Percentiles rank a stretch among this genome's conserved stretches.
phyloP scores from a whole-genome alignment of 108 stramenopile species.

The Pseudonitzschia multiseries region DNA sequence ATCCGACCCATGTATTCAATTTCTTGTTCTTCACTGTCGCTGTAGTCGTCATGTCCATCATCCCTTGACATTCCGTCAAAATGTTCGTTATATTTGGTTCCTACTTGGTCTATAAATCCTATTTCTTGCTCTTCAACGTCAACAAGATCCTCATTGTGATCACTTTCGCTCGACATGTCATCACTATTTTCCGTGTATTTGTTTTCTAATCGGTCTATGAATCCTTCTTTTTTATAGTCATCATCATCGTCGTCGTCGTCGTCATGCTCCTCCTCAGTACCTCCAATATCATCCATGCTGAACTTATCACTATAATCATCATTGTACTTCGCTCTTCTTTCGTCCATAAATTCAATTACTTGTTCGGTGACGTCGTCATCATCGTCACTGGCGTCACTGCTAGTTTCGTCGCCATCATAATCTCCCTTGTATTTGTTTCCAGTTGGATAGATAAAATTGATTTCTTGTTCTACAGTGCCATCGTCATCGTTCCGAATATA shows the following conservation, averaged over 20 bases:
- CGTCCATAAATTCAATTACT: not conserved
- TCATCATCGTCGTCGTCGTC: not conserved
- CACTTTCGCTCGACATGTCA: not conserved
- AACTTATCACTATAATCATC: not conserved
- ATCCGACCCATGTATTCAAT: not conserved
- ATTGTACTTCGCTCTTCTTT: not conserved
- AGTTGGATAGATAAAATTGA: not conserved
- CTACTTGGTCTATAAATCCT: not conserved
- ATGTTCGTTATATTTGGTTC: not conserved
- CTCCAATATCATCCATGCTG: too few relatives aligned
- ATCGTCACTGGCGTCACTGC: not conserved
- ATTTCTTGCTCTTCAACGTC: not conserved
- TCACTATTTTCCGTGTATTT: not conserved
- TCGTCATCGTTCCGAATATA: too few relatives aligned
- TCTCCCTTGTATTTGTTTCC: too few relatives aligned
- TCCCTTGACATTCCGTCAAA: not conserved
- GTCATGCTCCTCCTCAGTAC: too few relatives aligned
- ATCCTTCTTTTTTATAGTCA: not conserved
- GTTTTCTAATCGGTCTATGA: not conserved
- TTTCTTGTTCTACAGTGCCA: not conserved
- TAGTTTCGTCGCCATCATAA: not conserved
- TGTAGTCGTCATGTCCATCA: not conserved
- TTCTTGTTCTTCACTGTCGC: not conserved
- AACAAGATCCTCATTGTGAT: not conserved
- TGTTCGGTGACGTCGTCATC: not conserved